Conservation (phyloP, 148 eudicot species). For the Chenopodium quinoa region DNA sequence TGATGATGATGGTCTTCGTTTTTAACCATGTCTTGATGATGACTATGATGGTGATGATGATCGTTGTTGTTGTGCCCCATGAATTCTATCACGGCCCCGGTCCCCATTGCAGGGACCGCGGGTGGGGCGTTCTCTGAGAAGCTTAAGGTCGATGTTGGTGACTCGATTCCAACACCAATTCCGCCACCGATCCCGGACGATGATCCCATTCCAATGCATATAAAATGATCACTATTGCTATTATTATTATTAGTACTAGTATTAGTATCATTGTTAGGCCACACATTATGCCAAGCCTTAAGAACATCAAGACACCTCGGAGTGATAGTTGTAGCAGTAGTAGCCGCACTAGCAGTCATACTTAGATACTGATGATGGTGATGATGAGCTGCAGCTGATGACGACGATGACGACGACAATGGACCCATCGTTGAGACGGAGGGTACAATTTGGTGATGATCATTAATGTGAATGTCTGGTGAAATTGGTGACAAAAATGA, state of each 20-base stretch:
- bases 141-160: conserved; percentile 78
- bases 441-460: conserved; percentile 5
- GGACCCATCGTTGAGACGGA: background rate
- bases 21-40: conserved; percentile 34
- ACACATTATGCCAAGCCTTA: conserved; percentile 48
- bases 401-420: background rate
- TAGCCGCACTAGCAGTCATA: background rate
- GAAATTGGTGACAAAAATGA: conserved; percentile 6
- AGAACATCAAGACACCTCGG: conserved; percentile 53
- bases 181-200: conserved; percentile 5
- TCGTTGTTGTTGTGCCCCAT: conserved; percentile 30
- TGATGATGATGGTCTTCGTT: conserved; percentile 39
- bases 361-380: background rate
- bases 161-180: conserved; percentile 38
- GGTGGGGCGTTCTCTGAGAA: conserved; percentile 45
- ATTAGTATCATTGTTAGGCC: conserved; percentile 20
- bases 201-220: conserved; percentile 9
- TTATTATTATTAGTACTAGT: conserved; percentile 11
- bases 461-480: background rate
- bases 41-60: background rate
- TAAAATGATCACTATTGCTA: conserved; percentile 12
- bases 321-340: conserved; percentile 6
- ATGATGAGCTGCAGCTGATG: background rate
- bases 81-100: conserved; percentile 47
- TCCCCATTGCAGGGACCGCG: conserved; percentile 20